These are phyloP conservation scores for Rhamnella rubrinervis DNA, from an alignment of 331 rosid species.

Conservation along the genomic window DNA sequence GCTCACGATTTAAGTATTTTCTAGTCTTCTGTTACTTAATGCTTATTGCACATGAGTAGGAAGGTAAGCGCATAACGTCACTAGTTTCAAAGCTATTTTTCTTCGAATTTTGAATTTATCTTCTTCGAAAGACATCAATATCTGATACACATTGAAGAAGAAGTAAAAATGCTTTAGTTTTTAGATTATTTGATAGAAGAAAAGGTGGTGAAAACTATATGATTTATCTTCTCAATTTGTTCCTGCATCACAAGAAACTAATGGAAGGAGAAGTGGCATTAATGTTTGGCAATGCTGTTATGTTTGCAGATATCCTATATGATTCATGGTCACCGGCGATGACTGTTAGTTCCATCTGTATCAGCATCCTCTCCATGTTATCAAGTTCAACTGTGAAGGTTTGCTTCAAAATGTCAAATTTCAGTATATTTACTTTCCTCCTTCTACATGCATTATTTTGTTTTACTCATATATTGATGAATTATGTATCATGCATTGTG, in stretches of 20 bases:
- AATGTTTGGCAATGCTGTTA: neutral
- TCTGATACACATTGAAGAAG: neutral
- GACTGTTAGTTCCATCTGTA: conserved; percentile 44
- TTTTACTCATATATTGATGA: neutral
- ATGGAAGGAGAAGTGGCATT: neutral
- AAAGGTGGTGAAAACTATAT: neutral
- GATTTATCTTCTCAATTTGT: neutral
- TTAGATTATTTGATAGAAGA: neutral
- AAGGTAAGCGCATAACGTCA: neutral
- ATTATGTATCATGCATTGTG: neutral
- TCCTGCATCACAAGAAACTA: neutral
- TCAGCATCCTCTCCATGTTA: conserved; percentile 49
- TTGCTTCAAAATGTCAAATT: conserved; percentile 2
- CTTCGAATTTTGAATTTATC: neutral
- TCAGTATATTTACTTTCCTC: neutral
- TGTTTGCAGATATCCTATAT: conserved; percentile 37
- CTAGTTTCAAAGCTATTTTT: neutral
- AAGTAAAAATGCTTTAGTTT: neutral
- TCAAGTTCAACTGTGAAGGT: conserved; percentile 47
- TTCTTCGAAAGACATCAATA: neutral
- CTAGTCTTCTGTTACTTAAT: neutral
- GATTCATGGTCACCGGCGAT: conserved; percentile 55
- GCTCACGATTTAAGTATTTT: no score
- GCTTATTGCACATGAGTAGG: neutral
- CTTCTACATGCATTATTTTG: neutral